These are phyloP conservation scores for Blakeslea trispora DNA, from an alignment of 371 early-diverging fungal species.

Conservation along the genomic window DNA sequence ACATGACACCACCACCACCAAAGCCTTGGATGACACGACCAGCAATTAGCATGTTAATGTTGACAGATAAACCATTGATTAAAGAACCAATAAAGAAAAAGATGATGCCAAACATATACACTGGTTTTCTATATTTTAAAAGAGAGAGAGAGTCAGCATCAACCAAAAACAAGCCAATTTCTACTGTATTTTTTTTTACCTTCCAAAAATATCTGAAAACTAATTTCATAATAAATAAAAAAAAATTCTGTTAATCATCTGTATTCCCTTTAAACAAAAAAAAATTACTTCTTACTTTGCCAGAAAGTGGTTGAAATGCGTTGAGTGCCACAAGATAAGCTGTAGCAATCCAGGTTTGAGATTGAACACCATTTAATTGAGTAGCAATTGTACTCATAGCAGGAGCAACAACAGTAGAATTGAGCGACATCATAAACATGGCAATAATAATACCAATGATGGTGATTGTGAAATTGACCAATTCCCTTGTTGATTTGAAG, in stretches of 20 bases:
- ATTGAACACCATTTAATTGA: slow-evolving; percentile 40
- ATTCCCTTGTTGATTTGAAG: slow-evolving; percentile 10
- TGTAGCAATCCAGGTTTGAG: slow-evolving; percentile 32
- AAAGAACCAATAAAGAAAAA: slow-evolving; percentile 59
- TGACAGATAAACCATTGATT: slow-evolving; percentile 52
- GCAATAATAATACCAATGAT: slow-evolving; percentile 38
- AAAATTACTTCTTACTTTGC: slow-evolving; percentile 43
- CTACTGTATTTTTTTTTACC: slow-evolving; percentile 19
- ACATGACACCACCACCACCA: slow-evolving; percentile 71
- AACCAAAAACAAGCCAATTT: not conserved
- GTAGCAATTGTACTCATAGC: slow-evolving; percentile 66
- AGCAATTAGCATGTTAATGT: slow-evolving; percentile 64
- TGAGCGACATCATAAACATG: slow-evolving; percentile 76
- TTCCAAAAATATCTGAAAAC: slow-evolving; percentile 67
- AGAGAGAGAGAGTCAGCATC: not conserved
- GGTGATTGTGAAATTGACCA: slow-evolving; percentile 7
- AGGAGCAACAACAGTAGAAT: slow-evolving; percentile 74
- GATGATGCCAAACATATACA: slow-evolving; percentile 45
- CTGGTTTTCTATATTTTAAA: slow-evolving; percentile 51
- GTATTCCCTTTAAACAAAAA: not conserved
- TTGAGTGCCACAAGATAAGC: slow-evolving; percentile 60
- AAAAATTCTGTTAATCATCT: slow-evolving; percentile 1
- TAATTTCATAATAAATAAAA: slow-evolving; percentile 1
- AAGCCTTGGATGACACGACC: slow-evolving; percentile 74
- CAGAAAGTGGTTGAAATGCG: slow-evolving; percentile 55